Evolutionary conservation across 2,329 filamentous ascomycete species (phyloP), one percentile per base, ranked within the genome.

Genomic region (Venturiaceae sp.): DNA sequence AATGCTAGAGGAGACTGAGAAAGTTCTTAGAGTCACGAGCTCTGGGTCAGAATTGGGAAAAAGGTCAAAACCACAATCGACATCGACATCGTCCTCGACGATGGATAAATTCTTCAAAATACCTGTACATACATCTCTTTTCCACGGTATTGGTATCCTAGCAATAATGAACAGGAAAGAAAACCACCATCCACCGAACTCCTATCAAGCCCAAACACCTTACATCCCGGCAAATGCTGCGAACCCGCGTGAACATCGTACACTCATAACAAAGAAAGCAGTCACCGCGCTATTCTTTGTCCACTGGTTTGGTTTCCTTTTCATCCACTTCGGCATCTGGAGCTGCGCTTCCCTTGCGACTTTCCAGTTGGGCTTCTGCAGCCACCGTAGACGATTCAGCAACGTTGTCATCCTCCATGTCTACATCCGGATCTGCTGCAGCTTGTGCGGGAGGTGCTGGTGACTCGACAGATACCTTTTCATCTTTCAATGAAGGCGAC

Each of bases 401-500:
- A 23, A 50, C 44, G 30, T 50, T 26, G 11, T 47, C 26, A 30
- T 53, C 52, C 4, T 44, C 44, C 58, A 60, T 60, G 1, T 60
- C 55, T 9, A 60, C 44, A 34, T 60, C 58, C 26, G 11, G 32
- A 50, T 50, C 55, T 28, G 19, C 23, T n/a, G 30, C 26, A 16
- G 33, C 44, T 58, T 47, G 28, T 3, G 50, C 30, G 7, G 23
- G n/a, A 23, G n/a, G 23, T 34, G 39, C 52, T 33, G 58, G 52
- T 13, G 39, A 47, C 50, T 39, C 58, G 8, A 36, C 11, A 8
- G 53, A 34, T 32, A 53, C 28, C 21, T 46, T 21, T 28, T 56
- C 37, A 21, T 30, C 37, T 16, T 41, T 39, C 13, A 26, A 8
- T 21, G 36, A 28, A 13, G 58, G 58, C 33, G 50, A 33, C 2